Evolutionary conservation across 345 rosid species (phyloP), one percentile per base, ranked within the genome.

Genomic region (Hevea brasiliensis): DNA sequence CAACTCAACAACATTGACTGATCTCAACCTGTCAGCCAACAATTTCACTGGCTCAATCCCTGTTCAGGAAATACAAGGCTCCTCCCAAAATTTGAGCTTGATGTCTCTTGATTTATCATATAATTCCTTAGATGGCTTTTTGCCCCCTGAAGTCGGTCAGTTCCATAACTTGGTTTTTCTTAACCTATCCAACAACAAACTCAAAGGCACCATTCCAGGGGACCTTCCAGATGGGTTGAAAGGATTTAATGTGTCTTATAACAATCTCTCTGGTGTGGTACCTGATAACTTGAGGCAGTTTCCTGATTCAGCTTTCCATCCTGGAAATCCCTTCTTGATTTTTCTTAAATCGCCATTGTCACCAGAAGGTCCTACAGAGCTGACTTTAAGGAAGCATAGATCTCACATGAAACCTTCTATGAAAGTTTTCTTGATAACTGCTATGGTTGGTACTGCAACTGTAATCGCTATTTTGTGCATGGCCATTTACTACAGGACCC

Each of bases 261-360:
- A 93, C 81, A 91, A 89, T 82, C 85, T 93, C 68, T 89, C 98
- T 55, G 98, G 98, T 59, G 75, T 65, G 13, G 75, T 93, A 8
- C 98, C 98, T 7, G 84, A 74, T 62, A 87, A 83, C 78, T 83
- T 93, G 59, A 81, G 79, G 78, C 71, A 77, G 48, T 93, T 91
- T 85, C 94, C 98, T 60, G 94, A 86, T 70, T 86, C 97, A 23
- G 81, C 96, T 35, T 91, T 91, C 79, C 92, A 87, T 78, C 98
- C 98, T 1, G 98, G 98, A 74, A 93, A 93, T 74, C 70, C 85
- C 24, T 76, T 91, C 63, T 82, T 93, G 79, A 61, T 47, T 62
- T 75, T 89, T 64, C 83, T 87, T 29, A 18, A 75, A 74, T 83
- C 85, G 32, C 67, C 72, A n/a, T 56, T 61, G 64, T 81, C 88